phyloP scores from a whole-genome alignment of 495 filamentous ascomycete genomes.

The Daldinia caldariorum region DNA sequence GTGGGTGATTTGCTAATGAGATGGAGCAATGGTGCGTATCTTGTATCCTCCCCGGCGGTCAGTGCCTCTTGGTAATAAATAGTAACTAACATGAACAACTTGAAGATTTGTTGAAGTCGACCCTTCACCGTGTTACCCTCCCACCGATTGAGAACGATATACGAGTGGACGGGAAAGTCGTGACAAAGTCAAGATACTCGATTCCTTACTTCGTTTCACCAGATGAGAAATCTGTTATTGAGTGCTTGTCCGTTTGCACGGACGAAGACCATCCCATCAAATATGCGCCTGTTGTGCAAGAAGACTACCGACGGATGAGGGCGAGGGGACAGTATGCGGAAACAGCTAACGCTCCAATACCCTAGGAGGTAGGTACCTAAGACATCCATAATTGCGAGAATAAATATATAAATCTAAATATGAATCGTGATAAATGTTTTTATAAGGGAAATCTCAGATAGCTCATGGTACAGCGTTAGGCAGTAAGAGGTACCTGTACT shows the following conservation, averaged over 20 bases:
- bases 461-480: too few species aligned
- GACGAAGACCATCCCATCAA: constrained; percentile 53
- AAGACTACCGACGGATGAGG: constrained; percentile 62
- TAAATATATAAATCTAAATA: too few species aligned
- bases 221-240: constrained; percentile 63
- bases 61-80: constrained; percentile 6
- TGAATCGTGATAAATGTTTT: constrained; percentile 2
- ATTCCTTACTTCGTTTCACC: constrained; percentile 71
- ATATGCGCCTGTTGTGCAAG: constrained; percentile 63
- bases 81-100: not conserved
- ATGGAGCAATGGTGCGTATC: constrained; percentile 66
- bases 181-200: constrained; percentile 66
- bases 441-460: too few species aligned
- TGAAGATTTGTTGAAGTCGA: constrained; percentile 64
- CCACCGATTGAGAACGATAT: constrained; percentile 53
- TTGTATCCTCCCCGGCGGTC: not conserved
- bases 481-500: too few species aligned
- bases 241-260: constrained; percentile 64
- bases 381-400: too few species aligned
- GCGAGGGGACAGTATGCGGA: constrained; percentile 62
- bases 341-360: constrained; percentile 6
- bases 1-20: constrained; percentile 68
- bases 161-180: constrained; percentile 51
- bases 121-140: constrained; percentile 63
- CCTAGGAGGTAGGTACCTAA: too few species aligned